Evolutionary conservation across 2,329 filamentous ascomycete genomes (phyloP), one percentile per base, ranked within the genome.

Genomic region (Macrophomina tecta): DNA sequence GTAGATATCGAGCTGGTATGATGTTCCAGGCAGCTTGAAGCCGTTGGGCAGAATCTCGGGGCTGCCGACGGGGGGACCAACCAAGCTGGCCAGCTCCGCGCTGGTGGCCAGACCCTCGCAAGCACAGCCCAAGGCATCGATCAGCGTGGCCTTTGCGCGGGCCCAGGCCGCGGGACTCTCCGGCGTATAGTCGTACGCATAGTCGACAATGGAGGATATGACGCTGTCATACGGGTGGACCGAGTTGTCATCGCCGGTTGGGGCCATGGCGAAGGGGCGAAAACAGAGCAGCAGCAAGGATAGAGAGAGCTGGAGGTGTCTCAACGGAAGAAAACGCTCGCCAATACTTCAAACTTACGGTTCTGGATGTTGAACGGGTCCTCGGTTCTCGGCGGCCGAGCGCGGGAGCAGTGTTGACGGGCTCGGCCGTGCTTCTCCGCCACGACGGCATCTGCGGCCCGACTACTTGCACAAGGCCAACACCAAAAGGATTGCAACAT

Each of bases 111-210:
- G 87, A 72, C 92, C 95, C 84, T 98, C 93, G 70, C 98, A 89
- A 78, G 94, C 95, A 80, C 95, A 99, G 76, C 95, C 95, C 55
- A 99, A 87, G 66, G 95, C 98, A 81, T 99, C 95, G 77, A 98
- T 12, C 16, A 45, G 23, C n/a, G 45, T 34, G 56, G 56, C 45
- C 7, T 49, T 32, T 38, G 56, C 45, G 7, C 40, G 56, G 12
- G 7, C 45, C 40, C 40, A 49, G 12, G 56, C 45, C 12, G 40
- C 40, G 0, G 56, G 56, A 18, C 8, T 32, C 1, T 18, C 3
- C 11, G 56, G 56, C 45, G 3, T 12, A 40, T 30, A 49, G 28
- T 61, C 28, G 40, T 61, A 61, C 18, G 32, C 45, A 18, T 61
- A 61, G 56, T 61, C 40, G 23, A 61, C 56, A 8, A 61, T 61